A percentile compares a stretch with the other conserved stretches of the same genome.
Evolutionary conservation across 2,329 filamentous ascomycete species (phyloP).

Genomic region (Corynespora cassiicola): DNA sequence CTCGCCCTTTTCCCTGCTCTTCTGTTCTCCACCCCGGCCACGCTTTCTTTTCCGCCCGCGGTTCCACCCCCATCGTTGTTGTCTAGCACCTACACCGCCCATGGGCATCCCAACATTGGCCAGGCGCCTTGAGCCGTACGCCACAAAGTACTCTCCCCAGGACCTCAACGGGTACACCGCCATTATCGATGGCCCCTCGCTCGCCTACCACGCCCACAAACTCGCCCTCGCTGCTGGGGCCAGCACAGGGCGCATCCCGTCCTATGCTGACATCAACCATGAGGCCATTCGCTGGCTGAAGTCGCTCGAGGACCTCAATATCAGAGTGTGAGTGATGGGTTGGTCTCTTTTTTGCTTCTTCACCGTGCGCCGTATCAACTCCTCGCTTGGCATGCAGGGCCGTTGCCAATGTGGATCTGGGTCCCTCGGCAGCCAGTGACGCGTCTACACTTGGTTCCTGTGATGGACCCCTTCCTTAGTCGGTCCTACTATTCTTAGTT

Average conservation of each 20-base stretch:
- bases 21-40: neutral
- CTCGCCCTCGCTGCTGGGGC: constrained; percentile 49
- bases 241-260: constrained; percentile 26
- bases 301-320: constrained; percentile 59
- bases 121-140: constrained; percentile 37
- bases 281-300: constrained; percentile 66
- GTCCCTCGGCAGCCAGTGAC: constrained; percentile 14
- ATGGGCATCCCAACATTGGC: constrained; percentile 46
- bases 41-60: neutral
- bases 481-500: constrained; percentile 9
- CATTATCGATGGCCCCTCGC: constrained; percentile 77
- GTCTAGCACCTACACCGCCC: no score
- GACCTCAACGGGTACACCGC: constrained; percentile 33
- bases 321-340: constrained; percentile 65
- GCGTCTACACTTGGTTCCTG: constrained; percentile 18
- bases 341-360: constrained; percentile 16
- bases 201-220: constrained; percentile 75
- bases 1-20: constrained; percentile 3
- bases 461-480: constrained; percentile 6
- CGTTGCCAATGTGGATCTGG: constrained; percentile 1
- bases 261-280: constrained; percentile 67
- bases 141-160: constrained; percentile 25
- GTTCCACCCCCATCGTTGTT: no score
- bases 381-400: constrained; percentile 14
- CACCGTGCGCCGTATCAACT: constrained; percentile 8